A percentile compares a stretch with the other conserved stretches of the same genome.
These are phyloP conservation scores for Alternaria dauci DNA, from an alignment of 2,329 filamentous ascomycete species.

Conservation along the genomic window DNA sequence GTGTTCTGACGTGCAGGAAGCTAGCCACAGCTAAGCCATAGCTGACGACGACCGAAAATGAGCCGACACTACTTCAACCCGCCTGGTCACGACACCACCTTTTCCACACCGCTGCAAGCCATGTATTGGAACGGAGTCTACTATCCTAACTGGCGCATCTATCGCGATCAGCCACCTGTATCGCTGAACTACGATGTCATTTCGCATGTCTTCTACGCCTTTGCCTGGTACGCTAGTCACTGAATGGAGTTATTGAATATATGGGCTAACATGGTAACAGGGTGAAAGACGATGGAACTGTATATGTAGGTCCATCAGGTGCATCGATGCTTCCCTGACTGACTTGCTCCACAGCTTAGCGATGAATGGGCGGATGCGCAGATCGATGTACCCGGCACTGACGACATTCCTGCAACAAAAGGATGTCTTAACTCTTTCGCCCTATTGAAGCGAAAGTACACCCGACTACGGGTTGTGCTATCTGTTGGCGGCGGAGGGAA, in stretches of 20 bases:
- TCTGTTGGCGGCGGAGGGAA: slow-evolving; percentile 78
- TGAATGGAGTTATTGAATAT: slow-evolving; percentile 13
- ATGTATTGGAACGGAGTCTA: slow-evolving; percentile 76
- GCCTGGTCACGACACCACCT: slow-evolving; percentile 36
- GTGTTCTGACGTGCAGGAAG: slow-evolving; percentile 40
- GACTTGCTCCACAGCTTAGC: slow-evolving; percentile 65
- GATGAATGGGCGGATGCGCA: slow-evolving; percentile 80
- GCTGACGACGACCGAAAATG: slow-evolving; percentile 39
- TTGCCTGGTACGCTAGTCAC: slow-evolving; percentile 64
- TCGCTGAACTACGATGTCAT: slow-evolving; percentile 78
- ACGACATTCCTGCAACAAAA: slow-evolving; percentile 44
- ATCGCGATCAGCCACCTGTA: slow-evolving; percentile 75
- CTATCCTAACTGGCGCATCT: slow-evolving; percentile 81
- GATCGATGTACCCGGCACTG: slow-evolving; percentile 73
- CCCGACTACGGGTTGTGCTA: slow-evolving; percentile 75
- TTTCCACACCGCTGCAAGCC: slow-evolving; percentile 40
- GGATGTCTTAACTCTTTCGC: slow-evolving; percentile 75
- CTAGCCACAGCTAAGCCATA: slow-evolving; percentile 34
- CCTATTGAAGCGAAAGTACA: slow-evolving; percentile 74
- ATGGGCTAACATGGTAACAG: slow-evolving; percentile 50
- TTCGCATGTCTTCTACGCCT: slow-evolving; percentile 84
- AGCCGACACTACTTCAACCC: slow-evolving; percentile 39
- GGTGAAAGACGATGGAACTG: slow-evolving; percentile 73
- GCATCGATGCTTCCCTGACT: slow-evolving; percentile 25
- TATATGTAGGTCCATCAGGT: slow-evolving; percentile 70